A percentile compares a stretch with the other conserved stretches of the same genome.
Evolutionary conservation across 1,284 basidiomycete species (phyloP).

Genomic region (Rhodotorula mucilaginosa): DNA sequence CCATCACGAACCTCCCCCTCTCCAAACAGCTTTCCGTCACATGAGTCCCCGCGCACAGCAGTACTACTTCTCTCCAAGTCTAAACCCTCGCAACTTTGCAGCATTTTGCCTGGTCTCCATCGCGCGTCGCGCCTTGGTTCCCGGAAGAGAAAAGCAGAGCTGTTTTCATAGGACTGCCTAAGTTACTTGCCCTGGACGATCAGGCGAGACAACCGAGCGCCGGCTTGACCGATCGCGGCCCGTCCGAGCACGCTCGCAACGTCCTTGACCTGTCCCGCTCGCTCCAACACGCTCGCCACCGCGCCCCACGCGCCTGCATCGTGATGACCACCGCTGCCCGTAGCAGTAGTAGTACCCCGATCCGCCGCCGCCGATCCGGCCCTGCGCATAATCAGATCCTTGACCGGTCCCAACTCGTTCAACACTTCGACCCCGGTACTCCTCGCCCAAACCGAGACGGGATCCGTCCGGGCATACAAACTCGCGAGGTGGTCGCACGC

Average conservation of each 20-base stretch:
- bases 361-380: constrained; percentile 58
- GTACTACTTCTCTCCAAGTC: too few relatives aligned
- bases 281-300: constrained; percentile 19
- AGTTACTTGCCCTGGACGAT: constrained; percentile 21
- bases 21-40: too few relatives aligned
- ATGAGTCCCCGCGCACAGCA: too few relatives aligned
- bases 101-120: too few relatives aligned
- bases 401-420: constrained; percentile 79
- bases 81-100: too few relatives aligned
- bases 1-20: not conserved
- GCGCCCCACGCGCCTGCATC: constrained; percentile 16
- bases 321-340: not conserved
- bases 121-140: too few relatives aligned
- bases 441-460: constrained; percentile 76
- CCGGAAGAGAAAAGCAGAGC: too few relatives aligned
- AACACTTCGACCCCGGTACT: constrained; percentile 83
- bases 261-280: not conserved
- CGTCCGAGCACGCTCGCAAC: constrained; percentile 10
- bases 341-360: not conserved
- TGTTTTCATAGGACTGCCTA: too few relatives aligned
- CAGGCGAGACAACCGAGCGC: constrained; percentile 14
- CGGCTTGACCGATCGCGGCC: constrained; percentile 6
- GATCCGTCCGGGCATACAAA: constrained; percentile 66
- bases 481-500: constrained; percentile 85
- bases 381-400: constrained; percentile 74